Conservation (phyloP, 23 red algal species). For the Gracilaria caudata region DNA sequence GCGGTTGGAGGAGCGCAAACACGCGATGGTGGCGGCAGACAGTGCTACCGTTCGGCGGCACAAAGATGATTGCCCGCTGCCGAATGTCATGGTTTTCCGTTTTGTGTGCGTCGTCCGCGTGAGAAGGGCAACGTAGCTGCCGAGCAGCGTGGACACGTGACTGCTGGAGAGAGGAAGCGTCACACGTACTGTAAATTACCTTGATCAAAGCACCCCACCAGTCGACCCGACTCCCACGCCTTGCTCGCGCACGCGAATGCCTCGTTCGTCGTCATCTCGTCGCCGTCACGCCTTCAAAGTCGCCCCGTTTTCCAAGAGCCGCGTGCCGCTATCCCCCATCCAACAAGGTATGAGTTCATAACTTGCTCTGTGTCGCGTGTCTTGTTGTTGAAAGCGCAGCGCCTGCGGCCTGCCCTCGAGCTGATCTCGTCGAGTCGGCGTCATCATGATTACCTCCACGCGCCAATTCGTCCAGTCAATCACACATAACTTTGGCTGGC, state of each 20-base stretch:
- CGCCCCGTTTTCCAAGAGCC: neutral
- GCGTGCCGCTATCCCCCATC: neutral
- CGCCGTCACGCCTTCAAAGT: neutral
- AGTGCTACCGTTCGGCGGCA: neutral
- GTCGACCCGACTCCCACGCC: too few relatives aligned
- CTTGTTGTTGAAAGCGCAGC: conserved; percentile 3
- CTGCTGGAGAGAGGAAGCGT: neutral
- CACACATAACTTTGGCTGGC: conserved; percentile 59
- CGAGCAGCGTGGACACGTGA: neutral
- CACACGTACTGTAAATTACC: too few relatives aligned
- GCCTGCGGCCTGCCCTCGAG: neutral
- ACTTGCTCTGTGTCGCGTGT: neutral
- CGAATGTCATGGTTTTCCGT: conserved; percentile 9
- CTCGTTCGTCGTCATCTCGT: neutral
- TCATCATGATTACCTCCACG: conserved; percentile 28
- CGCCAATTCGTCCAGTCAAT: conserved; percentile 38
- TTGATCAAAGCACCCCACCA: too few relatives aligned
- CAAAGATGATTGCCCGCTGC: conserved; percentile 16
- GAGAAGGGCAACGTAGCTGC: neutral
- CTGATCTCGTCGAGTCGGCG: neutral
- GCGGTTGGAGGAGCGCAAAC: neutral
- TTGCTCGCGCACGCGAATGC: neutral
- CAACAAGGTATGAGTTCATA: neutral
- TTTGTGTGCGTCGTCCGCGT: neutral
- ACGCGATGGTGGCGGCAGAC: too few relatives aligned